Conservation (phyloP, 2,329 filamentous ascomycete species). For the Blastomyces parvus region DNA sequence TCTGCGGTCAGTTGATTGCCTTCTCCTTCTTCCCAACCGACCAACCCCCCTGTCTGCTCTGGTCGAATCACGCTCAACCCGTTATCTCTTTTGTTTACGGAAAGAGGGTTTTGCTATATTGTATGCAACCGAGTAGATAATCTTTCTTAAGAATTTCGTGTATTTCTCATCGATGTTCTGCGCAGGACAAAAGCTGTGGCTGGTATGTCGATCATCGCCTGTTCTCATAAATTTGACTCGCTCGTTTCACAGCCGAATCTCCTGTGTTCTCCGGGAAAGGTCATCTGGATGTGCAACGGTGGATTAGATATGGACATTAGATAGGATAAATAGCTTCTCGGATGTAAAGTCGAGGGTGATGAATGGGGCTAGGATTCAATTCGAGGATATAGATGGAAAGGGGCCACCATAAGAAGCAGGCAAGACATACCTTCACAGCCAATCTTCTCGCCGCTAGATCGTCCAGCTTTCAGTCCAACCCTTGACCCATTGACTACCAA, state of each 20-base stretch:
- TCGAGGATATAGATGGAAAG: no score
- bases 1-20: neutral
- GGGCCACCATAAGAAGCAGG: neutral
- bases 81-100: neutral
- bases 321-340: no score
- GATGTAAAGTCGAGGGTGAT: neutral
- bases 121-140: neutral
- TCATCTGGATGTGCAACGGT: slow-evolving; percentile 5
- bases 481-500: slow-evolving; percentile 30
- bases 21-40: neutral
- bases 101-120: neutral
- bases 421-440: slow-evolving; percentile 12
- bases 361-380: neutral
- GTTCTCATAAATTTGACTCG: neutral
- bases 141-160: neutral
- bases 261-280: slow-evolving; percentile 9
- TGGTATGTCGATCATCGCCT: neutral
- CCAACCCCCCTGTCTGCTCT: neutral
- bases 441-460: slow-evolving; percentile 7
- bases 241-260: slow-evolving; percentile 11
- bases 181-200: neutral
- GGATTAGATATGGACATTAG: neutral
- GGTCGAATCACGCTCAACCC: neutral
- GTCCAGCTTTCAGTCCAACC: slow-evolving; percentile 16
- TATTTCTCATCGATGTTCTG: neutral